Evolutionary conservation across 2,329 filamentous ascomycete genomes (phyloP), one percentile per base, ranked within the genome.

Genomic region (Claviceps arundinis): DNA sequence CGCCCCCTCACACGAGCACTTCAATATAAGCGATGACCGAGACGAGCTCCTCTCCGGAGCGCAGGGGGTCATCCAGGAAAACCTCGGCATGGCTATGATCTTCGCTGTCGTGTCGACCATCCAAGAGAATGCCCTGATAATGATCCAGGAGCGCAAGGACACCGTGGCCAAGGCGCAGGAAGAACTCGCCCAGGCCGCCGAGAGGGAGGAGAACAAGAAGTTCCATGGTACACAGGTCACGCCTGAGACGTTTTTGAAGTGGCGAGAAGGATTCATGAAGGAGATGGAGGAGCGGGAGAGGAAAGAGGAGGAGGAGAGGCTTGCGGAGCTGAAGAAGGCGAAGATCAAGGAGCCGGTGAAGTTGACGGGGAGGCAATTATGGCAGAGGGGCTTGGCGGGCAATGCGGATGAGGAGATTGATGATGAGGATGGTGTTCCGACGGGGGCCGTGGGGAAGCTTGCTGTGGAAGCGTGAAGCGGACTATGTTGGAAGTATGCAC

Each of bases 11-110:
- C 80, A 95, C 67, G 76, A 80, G 30, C 79, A 85, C 62, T 84
- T 98, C 67, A 86, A 84, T 64, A 75, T 97, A 47, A 77, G 84
- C 60, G 81, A 85, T 48, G 93, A 98, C 73, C 89, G 88, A 64
- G 75, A 80, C 17, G 69, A 70, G 50, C 80, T 98, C 14, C 78
- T 97, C 16, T 74, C 82, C 49, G 77, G 79, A 1, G 73, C 97
- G 13, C 68, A 81, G 41, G 81, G 85, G 16, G 87, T 84, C 0
- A 85, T 96, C 38, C 84, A 93, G 65, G 93, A 98, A 68, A 97
- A 90, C 60, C 71, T 97, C 54, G 93, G 93, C 56, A 97, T 97
- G 85, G 87, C 89, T 52, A 98, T 98, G 93, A 73, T 98, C 1
- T 98, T 97, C 69, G 89, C 91, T 0, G 73, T 98, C 24, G 85